Conservation (phyloP, 345 rosid species). For the Adansonia digitata region DNA sequence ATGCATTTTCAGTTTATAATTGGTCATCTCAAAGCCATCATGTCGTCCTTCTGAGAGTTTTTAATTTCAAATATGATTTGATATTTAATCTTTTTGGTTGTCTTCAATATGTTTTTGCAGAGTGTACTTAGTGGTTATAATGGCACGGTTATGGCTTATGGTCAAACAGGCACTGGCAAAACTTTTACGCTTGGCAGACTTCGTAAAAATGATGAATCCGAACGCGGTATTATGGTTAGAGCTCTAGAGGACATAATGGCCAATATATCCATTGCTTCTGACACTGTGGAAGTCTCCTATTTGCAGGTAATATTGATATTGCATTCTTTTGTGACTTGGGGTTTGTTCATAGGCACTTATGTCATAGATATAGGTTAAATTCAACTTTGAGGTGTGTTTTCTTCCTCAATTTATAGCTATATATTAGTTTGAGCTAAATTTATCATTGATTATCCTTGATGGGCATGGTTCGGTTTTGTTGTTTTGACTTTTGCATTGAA, state of each 20-base stretch:
- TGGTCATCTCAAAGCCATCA: background rate
- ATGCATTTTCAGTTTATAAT: background rate
- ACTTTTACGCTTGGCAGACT: conserved; percentile 81
- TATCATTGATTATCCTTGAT: background rate
- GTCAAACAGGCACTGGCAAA: conserved; percentile 94
- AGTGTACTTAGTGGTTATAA: conserved; percentile 85
- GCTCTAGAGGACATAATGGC: conserved; percentile 72
- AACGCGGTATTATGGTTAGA: conserved; percentile 93
- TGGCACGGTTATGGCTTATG: conserved; percentile 96
- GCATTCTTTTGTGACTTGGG: background rate
- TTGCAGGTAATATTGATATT: conserved; percentile 56
- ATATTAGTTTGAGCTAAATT: background rate
- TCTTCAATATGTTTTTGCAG: conserved; percentile 40
- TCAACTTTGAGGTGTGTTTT: background rate
- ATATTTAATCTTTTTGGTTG: conserved; percentile 6
- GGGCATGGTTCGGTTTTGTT: background rate
- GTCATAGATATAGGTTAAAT: background rate
- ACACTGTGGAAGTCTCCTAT: conserved; percentile 71
- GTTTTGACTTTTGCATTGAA: background rate
- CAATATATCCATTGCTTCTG: conserved; percentile 41
- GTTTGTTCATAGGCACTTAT: background rate
- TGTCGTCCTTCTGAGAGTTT: background rate
- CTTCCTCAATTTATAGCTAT: background rate
- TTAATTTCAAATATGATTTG: conserved; percentile 7
- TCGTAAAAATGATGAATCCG: conserved; percentile 75